Evolutionary conservation across 2,329 filamentous ascomycete species (phyloP).

Genomic region (Tolypocladium paradoxum): DNA sequence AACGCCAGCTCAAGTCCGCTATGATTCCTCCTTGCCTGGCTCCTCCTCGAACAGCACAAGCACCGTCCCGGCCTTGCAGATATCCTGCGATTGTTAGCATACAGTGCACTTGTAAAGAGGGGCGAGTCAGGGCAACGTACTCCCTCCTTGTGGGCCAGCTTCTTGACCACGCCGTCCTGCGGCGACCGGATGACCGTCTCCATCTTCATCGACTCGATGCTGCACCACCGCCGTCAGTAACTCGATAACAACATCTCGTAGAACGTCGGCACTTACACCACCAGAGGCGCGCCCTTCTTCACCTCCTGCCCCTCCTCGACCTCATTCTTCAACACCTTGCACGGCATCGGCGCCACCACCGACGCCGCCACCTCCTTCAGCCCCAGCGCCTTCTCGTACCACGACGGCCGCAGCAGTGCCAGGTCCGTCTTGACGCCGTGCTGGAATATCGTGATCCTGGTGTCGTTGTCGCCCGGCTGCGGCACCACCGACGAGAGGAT

Average conservation of each 20-base stretch:
- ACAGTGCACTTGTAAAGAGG: not conserved
- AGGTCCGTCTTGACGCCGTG: constrained; percentile 50
- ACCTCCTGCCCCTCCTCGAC: constrained; percentile 74
- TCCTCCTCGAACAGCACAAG: constrained; percentile 61
- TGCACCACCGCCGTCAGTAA: constrained; percentile 14
- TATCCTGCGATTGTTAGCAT: constrained; percentile 41
- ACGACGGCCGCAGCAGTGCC: constrained; percentile 51
- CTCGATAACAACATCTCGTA: not conserved
- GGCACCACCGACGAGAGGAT: constrained; percentile 69
- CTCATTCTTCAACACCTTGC: constrained; percentile 87
- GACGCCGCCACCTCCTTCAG: constrained; percentile 71
- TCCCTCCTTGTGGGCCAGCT: constrained; percentile 63
- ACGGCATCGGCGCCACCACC: constrained; percentile 91
- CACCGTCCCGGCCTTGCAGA: constrained; percentile 67
- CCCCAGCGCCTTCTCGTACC: constrained; percentile 82
- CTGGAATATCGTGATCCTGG: constrained; percentile 70
- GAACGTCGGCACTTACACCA: constrained; percentile 48
- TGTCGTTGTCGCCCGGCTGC: constrained; percentile 38
- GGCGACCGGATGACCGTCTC: constrained; percentile 74
- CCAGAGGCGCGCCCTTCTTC: constrained; percentile 73
- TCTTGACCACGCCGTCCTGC: constrained; percentile 60
- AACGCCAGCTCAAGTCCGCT: constrained; percentile 7
- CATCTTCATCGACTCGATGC: constrained; percentile 86
- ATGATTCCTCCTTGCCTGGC: constrained; percentile 16
- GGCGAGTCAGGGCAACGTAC: constrained; percentile 34